phyloP scores from a whole-genome alignment of 495 filamentous ascomycete genomes.

The Lindgomyces ingoldianus region DNA sequence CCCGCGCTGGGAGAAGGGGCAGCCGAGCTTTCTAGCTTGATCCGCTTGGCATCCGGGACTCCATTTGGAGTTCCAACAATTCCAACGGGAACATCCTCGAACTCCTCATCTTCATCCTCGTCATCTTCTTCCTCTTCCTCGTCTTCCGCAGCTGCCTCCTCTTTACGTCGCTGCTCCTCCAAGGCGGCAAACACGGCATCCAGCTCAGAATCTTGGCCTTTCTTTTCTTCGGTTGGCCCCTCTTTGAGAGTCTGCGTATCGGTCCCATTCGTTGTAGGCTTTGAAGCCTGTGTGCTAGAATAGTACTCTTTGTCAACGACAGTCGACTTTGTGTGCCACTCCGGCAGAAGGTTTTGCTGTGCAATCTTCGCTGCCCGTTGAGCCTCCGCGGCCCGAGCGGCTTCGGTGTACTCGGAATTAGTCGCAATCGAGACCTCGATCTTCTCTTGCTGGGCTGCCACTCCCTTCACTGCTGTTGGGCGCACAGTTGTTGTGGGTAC shows the following conservation, averaged over 20 bases:
- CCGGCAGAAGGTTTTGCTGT: slow-evolving; percentile 80
- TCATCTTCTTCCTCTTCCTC: slow-evolving; percentile 46
- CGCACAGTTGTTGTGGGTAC: slow-evolving; percentile 49
- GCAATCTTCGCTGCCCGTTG: slow-evolving; percentile 72
- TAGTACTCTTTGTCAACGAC: slow-evolving; percentile 54
- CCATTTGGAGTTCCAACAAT: background rate
- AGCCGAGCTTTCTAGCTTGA: slow-evolving; percentile 34
- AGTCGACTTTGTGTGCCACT: slow-evolving; percentile 87
- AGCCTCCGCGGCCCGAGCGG: slow-evolving; percentile 70
- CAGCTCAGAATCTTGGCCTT: slow-evolving; percentile 51
- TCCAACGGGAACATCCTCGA: slow-evolving; percentile 36
- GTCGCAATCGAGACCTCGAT: slow-evolving; percentile 80
- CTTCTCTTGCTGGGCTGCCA: slow-evolving; percentile 66
- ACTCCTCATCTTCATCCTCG: slow-evolving; percentile 40
- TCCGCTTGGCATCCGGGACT: slow-evolving; percentile 31
- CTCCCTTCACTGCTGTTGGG: slow-evolving; percentile 71
- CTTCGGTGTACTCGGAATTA: slow-evolving; percentile 69
- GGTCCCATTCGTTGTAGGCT: slow-evolving; percentile 9
- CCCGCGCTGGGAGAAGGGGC: slow-evolving; percentile 19
- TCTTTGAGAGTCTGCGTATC: slow-evolving; percentile 43
- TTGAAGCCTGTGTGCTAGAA: slow-evolving; percentile 19
- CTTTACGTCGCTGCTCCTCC: slow-evolving; percentile 46
- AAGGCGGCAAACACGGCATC: slow-evolving; percentile 57
- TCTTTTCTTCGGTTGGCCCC: slow-evolving; percentile 56
- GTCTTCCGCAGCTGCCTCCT: slow-evolving; percentile 38